Base-by-base conservation (phyloP, 257 asterid genomes). In the Thymus mandschuricus region DNA sequence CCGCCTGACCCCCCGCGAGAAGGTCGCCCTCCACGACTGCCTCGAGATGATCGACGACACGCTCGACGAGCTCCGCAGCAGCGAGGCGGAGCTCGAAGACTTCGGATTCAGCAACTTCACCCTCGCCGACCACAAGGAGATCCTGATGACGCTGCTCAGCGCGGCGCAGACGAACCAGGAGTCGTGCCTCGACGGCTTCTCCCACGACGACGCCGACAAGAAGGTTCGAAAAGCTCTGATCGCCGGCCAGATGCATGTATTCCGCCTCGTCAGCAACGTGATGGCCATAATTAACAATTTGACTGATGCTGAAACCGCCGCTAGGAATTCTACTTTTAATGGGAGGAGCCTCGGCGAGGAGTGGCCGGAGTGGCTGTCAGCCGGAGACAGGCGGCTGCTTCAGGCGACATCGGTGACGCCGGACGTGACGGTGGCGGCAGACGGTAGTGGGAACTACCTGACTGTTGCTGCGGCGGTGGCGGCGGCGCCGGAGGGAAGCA, bases 81-180 rank as follows among this genome's bases (percentile, higher is more conserved):
- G 78, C n/a, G 64, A 64, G 10, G 9, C 21, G 4, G 90, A 86
- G 58, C 69, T 86, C 1, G 50, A 46, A 0, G 68, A 77, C 9
- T 81, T 73, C 34, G 88, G 90, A 0, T 58, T 48, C 60, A 61
- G 56, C 38, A 82, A 81, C 65, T 79, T 82, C 60, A 11, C 95
- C 0, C 5, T 82, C 21, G 46, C 78, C 9, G 76, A 60, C 6
- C 87, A 84, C 12, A 86, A 78, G 5, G 88, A 86, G 33, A 75
- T 38, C 0, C 75, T 88, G 0, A 30, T 81, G 13, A 81, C 87
- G 0, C 76, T 86, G 0, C 67, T 88, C 11, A 88, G 95, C 70
- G 87, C 92, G 2, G 89, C 90, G 21, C 87, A 86, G 72, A 86
- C 95, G 6, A 88, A 88, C 57, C 95, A 86, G 43, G 90, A 86